A percentile compares a stretch with the other conserved stretches of the same genome.
These are phyloP conservation scores for Cercospora sesami DNA, from an alignment of 2,329 filamentous ascomycete genomes.

Conservation along the genomic window DNA sequence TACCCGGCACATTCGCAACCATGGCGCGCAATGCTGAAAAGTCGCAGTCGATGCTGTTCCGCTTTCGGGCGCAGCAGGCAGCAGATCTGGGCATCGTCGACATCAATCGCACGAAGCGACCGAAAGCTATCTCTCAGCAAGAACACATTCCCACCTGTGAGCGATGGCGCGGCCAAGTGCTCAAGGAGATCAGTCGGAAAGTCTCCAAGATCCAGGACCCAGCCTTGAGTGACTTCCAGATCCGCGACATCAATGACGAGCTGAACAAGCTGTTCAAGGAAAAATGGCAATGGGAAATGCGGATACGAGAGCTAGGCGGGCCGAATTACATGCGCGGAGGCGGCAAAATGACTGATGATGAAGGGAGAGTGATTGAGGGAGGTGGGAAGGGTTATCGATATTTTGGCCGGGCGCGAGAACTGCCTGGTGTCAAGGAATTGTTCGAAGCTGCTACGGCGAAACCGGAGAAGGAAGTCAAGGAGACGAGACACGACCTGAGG, in stretches of 20 bases:
- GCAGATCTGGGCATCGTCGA: slow-evolving; percentile 96
- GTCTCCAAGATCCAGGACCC: slow-evolving; percentile 93
- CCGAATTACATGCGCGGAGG: slow-evolving; percentile 90
- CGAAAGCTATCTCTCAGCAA: slow-evolving; percentile 85
- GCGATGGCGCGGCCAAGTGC: slow-evolving; percentile 96
- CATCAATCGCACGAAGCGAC: slow-evolving; percentile 81
- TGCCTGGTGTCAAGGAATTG: slow-evolving; percentile 94
- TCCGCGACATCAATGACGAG: slow-evolving; percentile 97
- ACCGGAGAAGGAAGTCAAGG: slow-evolving; percentile 59
- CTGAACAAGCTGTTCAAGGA: slow-evolving; percentile 99
- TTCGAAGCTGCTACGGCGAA: slow-evolving; percentile 73
- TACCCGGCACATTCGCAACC: slow-evolving; percentile 3
- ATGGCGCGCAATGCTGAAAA: slow-evolving; percentile 95
- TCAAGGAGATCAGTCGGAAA: slow-evolving; percentile 96
- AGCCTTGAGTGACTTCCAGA: slow-evolving; percentile 91
- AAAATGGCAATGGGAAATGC: slow-evolving; percentile 98
- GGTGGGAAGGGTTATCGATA: slow-evolving; percentile 91
- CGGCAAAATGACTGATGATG: slow-evolving; percentile 54
- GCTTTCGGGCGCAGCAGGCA: slow-evolving; percentile 96
- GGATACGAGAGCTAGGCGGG: slow-evolving; percentile 92
- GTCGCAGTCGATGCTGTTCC: slow-evolving; percentile 99
- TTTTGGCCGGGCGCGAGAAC: slow-evolving; percentile 83
- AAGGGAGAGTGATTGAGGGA: slow-evolving; percentile 56
- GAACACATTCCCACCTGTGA: slow-evolving; percentile 83
- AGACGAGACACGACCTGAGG: slow-evolving; percentile 66